Evolutionary conservation across 441 rosid species (phyloP).

Genomic region (Manihot esculenta): DNA sequence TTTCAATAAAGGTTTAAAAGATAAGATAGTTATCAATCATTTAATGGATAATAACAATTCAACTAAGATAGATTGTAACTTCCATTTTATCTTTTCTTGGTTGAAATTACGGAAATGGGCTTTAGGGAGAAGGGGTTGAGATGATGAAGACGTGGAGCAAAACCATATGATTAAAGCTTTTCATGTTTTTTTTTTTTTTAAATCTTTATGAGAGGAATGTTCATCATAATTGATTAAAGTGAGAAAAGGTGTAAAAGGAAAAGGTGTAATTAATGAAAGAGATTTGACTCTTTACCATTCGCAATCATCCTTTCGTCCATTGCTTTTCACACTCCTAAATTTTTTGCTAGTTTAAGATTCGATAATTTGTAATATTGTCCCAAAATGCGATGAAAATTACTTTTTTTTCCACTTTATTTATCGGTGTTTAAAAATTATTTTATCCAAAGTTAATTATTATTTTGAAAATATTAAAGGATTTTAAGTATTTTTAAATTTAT

Average conservation of each 20-base stretch:
- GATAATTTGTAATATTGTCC: too few species aligned
- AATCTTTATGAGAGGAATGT: slow-evolving; percentile 3
- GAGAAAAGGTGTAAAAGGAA: background rate
- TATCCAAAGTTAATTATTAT: too few species aligned
- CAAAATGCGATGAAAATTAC: too few species aligned
- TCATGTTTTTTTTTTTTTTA: background rate
- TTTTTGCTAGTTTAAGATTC: too few species aligned
- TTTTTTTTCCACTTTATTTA: too few species aligned
- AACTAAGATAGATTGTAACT: background rate
- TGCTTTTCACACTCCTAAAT: background rate
- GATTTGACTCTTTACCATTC: slow-evolving; percentile 15
- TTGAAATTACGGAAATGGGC: background rate
- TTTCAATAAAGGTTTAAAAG: too few species aligned
- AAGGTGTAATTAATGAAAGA: slow-evolving; percentile 10
- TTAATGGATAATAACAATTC: too few species aligned
- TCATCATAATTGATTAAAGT: slow-evolving; percentile 21
- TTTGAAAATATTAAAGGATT: too few species aligned
- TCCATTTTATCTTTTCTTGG: background rate
- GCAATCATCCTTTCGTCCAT: background rate
- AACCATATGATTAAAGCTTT: slow-evolving; percentile 2
- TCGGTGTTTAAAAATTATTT: too few species aligned
- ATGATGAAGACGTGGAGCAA: slow-evolving; percentile 2
- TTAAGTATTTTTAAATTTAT: too few species aligned
- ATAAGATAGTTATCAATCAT: too few species aligned
- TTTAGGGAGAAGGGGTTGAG: background rate